Base-by-base conservation (phyloP, 257 asterid genomes). In the Ophiorrhiza pumila region DNA sequence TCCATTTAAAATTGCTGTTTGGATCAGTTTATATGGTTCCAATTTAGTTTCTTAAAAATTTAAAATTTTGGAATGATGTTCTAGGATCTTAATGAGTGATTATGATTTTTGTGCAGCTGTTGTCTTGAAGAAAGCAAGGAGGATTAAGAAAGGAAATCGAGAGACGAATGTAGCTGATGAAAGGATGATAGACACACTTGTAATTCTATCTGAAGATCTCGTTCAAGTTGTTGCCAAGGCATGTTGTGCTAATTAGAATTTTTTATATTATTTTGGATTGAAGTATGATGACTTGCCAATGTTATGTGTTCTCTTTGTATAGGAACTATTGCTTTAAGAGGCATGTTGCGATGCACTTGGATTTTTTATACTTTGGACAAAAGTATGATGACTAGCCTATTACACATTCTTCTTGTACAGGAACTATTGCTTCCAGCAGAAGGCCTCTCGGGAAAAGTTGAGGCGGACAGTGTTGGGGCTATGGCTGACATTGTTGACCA, bases 171-270 rank as follows among this genome's bases (percentile, higher is more conserved):
- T 93, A 71, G 82, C 80, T 45, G 76, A 43, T 74, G 97, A 83
- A 74, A 79, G 74, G 74, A 56, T 87, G 75, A 80, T 91, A 60
- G 97, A 93, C 79, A 93, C 98, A 31, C 96, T 93, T 50, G 42
- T 93, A 71, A 77, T 93, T 75, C 80, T 72, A 58, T 82, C 91
- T 0, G 91, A 91, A 71, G 89, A 91, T 82, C 89, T 93, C 74
- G 97, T 88, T 63, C 97, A 93, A 88, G 87, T 93, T 78, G 94
- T 93, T 76, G 96, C 90, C 58, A 89, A 88, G 98, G 98, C 82
- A 81, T 60, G 87, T 75, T 45, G 39, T 17, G 56, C 34, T n/a
- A 35, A 5, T 68, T 23, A 31, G 37, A 71, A 50, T 75, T 82
- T 57, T 22, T 17, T 22, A 31, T 68, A n/a, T n/a, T n/a, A n/a